These are phyloP conservation scores for Gnetum montanum DNA, from an alignment of 75 land plant species.

Conservation along the genomic window DNA sequence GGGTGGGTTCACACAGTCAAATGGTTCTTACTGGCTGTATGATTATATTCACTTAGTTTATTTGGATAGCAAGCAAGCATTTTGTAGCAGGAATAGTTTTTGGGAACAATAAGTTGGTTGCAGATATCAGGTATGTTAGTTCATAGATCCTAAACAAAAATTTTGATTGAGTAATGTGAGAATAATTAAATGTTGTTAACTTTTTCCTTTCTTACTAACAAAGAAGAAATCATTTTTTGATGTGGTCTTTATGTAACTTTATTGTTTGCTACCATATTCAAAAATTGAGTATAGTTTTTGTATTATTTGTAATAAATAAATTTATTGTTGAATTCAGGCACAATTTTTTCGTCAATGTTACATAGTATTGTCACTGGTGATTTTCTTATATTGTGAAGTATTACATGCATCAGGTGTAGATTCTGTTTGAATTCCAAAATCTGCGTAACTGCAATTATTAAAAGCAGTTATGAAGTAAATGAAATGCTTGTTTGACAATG, in stretches of 20 bases:
- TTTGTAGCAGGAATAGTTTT: too few relatives aligned
- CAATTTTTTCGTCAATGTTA: not conserved
- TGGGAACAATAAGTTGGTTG: not conserved
- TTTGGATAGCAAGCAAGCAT: too few relatives aligned
- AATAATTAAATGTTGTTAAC: not conserved
- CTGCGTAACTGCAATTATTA: not conserved
- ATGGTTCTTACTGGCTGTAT: too few relatives aligned
- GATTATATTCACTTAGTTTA: too few relatives aligned
- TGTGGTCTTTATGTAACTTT: not conserved
- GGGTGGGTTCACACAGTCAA: too few relatives aligned
- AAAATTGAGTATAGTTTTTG: not conserved
- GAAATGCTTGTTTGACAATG: too few relatives aligned
- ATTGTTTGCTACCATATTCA: not conserved
- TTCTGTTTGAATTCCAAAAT: not conserved
- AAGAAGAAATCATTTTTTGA: not conserved
- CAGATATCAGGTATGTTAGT: not conserved
- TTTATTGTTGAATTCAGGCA: too few relatives aligned
- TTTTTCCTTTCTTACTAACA: not conserved
- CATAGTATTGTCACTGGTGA: not conserved
- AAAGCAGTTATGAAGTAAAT: not conserved
- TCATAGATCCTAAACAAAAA: not conserved
- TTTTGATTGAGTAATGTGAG: not conserved
- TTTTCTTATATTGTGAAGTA: not conserved
- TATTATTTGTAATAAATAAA: too few relatives aligned
- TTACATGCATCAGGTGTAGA: not conserved